Base-by-base conservation (phyloP, 1,139 yeast genomes). In the Pneumocystis murina region DNA sequence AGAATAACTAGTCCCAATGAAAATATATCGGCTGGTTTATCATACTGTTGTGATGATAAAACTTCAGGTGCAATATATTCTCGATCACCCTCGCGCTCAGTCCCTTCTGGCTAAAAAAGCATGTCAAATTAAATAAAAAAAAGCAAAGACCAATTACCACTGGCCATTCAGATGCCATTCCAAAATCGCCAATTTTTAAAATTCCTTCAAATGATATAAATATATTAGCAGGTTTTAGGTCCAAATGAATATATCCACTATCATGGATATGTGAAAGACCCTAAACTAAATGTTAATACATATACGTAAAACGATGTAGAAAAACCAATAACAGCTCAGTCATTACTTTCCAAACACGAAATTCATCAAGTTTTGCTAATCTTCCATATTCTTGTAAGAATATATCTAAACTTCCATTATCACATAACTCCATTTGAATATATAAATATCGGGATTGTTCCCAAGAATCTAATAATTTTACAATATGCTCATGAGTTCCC, bases 41-140 rank as follows among this genome's bases (percentile, higher is more conserved):
- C 91, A 72, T 92, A 92, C 63, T 82, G 80, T 71, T 89, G 90
- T 64, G 82, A 84, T 59, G 91, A 84, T 65, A 92, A 84, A 54
- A 92, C 84, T 73, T 92, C 99, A 0, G 98, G 98, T 0, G 99
- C 98, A 75, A 92, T 92, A 74, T 92, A 92, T 74, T 92, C 96
- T 62, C 98, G 80, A 73, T 94, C 98, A 41, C 98, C 98, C 75
- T 94, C 98, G 68, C 96, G 81, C 74, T 92, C 98, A 71, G 89
- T 74, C 8, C 77, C 79, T 36, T 73, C 72, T 17, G 77, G 69
- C 66, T 35, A 75, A 69, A 78, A 77, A 61, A 24, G 43, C 54
- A 28, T 30, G 38, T 35, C 24, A 36, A 30, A 20, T 14, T 39
- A 16, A 28, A 7, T 7, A 12, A 35, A 24, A 12, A 84, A 65